These are phyloP conservation scores for Symbiodinium natans DNA, from an alignment of 73 alveolate species.

Conservation along the genomic window DNA sequence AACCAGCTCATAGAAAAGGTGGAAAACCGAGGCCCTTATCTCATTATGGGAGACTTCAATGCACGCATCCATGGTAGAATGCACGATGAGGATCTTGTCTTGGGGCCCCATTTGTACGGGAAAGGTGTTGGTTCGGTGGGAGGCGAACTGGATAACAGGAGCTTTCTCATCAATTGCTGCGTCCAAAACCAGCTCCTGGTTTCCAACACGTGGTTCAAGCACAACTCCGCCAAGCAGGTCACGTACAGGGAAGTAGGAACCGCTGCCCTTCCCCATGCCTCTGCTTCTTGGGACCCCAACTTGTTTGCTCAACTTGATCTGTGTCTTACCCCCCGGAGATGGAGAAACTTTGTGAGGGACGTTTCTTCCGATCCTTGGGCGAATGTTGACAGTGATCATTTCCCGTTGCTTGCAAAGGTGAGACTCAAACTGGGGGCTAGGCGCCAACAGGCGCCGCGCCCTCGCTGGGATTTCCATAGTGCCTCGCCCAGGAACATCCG, in stretches of 20 bases:
- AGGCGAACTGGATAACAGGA: not conserved
- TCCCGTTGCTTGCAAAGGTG: not conserved
- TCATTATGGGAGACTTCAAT: not conserved
- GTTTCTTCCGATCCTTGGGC: not conserved
- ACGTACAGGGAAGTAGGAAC: constrained; percentile 18
- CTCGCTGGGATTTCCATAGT: constrained; percentile 4
- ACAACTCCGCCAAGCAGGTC: not conserved
- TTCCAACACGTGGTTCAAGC: constrained; percentile 29
- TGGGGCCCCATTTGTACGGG: constrained; percentile 1
- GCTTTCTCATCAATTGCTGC: not conserved
- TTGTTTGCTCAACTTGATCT: constrained; percentile 4
- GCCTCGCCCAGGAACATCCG: not conserved
- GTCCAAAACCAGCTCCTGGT: not conserved
- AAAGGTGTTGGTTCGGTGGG: not conserved
- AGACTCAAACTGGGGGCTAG: not conserved
- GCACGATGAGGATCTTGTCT: not conserved
- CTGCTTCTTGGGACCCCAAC: not conserved
- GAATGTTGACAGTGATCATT: not conserved
- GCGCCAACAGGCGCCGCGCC: not conserved
- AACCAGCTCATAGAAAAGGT: not conserved
- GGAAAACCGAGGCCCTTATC: not conserved
- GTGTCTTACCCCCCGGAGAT: not conserved
- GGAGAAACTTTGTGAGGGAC: not conserved
- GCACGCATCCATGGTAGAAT: constrained; percentile 14
- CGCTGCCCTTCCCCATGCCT: not conserved